Base-by-base conservation (phyloP, 2,329 filamentous ascomycete species). In the Colletotrichum sansevieriae region DNA sequence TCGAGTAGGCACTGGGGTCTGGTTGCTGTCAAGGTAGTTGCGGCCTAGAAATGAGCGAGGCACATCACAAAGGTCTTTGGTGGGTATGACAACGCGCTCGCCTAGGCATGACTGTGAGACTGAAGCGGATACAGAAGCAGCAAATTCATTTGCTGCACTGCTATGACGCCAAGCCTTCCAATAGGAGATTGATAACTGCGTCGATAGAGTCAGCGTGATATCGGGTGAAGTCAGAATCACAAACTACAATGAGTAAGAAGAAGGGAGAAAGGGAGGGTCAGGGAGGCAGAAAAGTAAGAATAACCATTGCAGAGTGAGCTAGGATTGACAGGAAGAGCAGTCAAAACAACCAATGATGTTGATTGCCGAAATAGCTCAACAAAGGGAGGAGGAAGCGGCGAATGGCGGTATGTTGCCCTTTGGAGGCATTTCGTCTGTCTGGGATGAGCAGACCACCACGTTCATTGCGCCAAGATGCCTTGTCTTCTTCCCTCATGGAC, bases 151-250 rank as follows among this genome's bases (percentile, higher is more conserved):
- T 51, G 47, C 47, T 4, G 47, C 25, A 20, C 49, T 37, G 18
- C 25, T 54, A 15, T 18, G 11, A 15, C 49, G 25, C 49, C 25
- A 54, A 35, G 29, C 29, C 43, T 18, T 54, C 15, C 25, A 20
- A 33, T 25, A 37, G 13, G 29, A n/a, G 29, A 54, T 54, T 33
- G 49, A 35, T 12, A 18, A 37, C 29, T 18, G 51, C 15, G 33
- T 20, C 18, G 29, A 54, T 54, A 11, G n/a, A 54, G 11, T 6
- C 4, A 20, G 51, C 4, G 33, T 54, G 51, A 54, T 33, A 54
- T 54, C 51, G 51, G 37, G 25, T 33, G 51, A 54, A 37, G 51
- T 29, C 51, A 37, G 29, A 54, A 37, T 18, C 29, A 54, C 51
- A 54, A 29, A 46, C 13, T 35, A 35, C 35, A 22, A 25, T 29